Conservation (phyloP, 768 basidiomycete species). For the Lentinula raphanica region DNA sequence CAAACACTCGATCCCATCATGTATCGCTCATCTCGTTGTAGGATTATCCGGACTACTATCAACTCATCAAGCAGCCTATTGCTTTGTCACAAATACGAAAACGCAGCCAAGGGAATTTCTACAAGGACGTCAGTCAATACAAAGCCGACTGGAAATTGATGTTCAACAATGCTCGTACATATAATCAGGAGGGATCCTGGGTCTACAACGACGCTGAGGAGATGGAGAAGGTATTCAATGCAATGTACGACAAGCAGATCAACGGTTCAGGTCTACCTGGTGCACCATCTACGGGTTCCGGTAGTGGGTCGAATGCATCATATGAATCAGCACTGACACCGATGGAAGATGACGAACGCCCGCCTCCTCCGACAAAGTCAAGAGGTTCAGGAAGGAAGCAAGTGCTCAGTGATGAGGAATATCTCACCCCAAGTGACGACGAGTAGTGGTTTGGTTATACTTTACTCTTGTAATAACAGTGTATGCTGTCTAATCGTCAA, state of each 20-base stretch:
- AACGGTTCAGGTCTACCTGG: conserved; percentile 72
- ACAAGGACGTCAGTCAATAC: conserved; percentile 71
- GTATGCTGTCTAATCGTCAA: too few species aligned
- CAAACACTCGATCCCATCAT: background rate
- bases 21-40: conserved; percentile 24
- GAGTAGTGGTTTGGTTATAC: conserved; percentile 37
- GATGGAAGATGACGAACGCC: conserved; percentile 77
- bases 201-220: conserved; percentile 92
- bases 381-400: conserved; percentile 63
- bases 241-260: conserved; percentile 59
- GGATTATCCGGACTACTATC: conserved; percentile 92
- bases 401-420: conserved; percentile 64
- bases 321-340: conserved; percentile 71
- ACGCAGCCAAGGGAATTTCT: conserved; percentile 55
- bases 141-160: conserved; percentile 82
- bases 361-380: conserved; percentile 45
- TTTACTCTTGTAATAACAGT: too few species aligned
- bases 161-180: conserved; percentile 90
- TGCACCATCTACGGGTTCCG: conserved; percentile 38
- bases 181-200: conserved; percentile 94
- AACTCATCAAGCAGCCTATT: conserved; percentile 83
- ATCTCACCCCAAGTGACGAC: conserved; percentile 56
- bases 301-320: conserved; percentile 36
- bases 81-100: conserved; percentile 84
- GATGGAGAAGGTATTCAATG: conserved; percentile 86